A percentile compares a stretch with the other conserved stretches of the same genome.
Evolutionary conservation across 2,329 filamentous ascomycete genomes (phyloP).

Genomic region (Pseudocercospora vitis): DNA sequence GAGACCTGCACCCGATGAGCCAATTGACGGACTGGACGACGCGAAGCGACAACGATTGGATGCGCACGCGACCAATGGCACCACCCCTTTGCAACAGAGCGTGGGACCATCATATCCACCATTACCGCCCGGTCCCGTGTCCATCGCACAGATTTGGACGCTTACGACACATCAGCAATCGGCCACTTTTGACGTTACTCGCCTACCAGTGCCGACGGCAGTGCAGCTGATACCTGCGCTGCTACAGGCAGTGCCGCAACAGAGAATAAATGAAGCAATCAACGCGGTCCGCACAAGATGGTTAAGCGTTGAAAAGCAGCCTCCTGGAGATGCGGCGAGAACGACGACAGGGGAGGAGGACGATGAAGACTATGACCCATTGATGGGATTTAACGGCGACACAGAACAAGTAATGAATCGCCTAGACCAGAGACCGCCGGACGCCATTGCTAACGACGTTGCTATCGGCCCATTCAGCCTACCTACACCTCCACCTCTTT

Average conservation of each 20-base stretch:
- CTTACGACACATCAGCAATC: slow-evolving; percentile 74
- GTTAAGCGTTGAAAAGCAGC: slow-evolving; percentile 38
- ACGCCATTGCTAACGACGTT: slow-evolving; percentile 43
- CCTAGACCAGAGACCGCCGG: slow-evolving; percentile 65
- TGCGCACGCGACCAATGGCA: slow-evolving; percentile 46
- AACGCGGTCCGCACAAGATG: slow-evolving; percentile 55
- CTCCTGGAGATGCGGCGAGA: slow-evolving; percentile 31
- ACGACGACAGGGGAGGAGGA: slow-evolving; percentile 55
- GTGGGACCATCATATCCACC: slow-evolving; percentile 60
- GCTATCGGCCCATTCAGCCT: slow-evolving; percentile 76
- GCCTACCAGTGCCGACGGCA: slow-evolving; percentile 72
- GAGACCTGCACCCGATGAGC: slow-evolving; percentile 68
- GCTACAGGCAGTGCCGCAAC: slow-evolving; percentile 68
- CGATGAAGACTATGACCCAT: slow-evolving; percentile 91
- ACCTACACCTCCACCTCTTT: slow-evolving; percentile 72
- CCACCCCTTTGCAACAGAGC: slow-evolving; percentile 24
- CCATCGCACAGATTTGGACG: slow-evolving; percentile 80
- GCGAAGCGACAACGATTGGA: slow-evolving; percentile 79
- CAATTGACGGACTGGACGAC: slow-evolving; percentile 68
- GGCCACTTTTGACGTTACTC: slow-evolving; percentile 77
- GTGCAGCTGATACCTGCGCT: slow-evolving; percentile 80
- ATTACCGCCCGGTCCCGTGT: slow-evolving; percentile 72
- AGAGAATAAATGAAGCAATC: slow-evolving; percentile 69
- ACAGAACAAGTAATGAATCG: slow-evolving; percentile 76
- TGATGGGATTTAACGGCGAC: slow-evolving; percentile 75